Evolutionary conservation across 176 grass and related monocot species (phyloP).

Genomic region (Bromus sterilis): DNA sequence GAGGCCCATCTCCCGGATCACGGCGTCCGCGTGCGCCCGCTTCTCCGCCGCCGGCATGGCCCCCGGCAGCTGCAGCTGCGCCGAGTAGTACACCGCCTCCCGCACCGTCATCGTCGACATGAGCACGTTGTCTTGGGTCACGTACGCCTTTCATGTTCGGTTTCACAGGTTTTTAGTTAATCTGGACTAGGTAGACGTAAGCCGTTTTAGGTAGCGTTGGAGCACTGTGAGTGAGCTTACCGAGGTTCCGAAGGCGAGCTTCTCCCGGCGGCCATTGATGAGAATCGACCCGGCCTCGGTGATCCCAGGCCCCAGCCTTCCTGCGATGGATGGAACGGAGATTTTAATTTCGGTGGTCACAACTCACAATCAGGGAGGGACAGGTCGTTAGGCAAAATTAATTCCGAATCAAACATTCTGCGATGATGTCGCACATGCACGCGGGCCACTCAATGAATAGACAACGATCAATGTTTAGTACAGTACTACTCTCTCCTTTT

Average conservation of each 20-base stretch:
- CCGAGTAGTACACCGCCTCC: conserved; percentile 54
- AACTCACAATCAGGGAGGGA: not conserved
- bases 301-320: not conserved
- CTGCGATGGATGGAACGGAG: not conserved
- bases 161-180: too few species aligned
- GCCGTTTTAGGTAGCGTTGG: too few species aligned
- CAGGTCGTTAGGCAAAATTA: not conserved
- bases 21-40: conserved; percentile 23
- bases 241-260: conserved; percentile 38
- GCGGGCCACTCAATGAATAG: too few species aligned
- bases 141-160: conserved; percentile 37
- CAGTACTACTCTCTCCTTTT: too few species aligned
- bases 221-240: too few species aligned
- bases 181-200: too few species aligned
- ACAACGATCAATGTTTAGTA: too few species aligned
- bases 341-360: not conserved
- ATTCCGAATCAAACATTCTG: not conserved
- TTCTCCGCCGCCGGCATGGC: conserved; percentile 35
- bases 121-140: conserved; percentile 67
- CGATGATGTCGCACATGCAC: not conserved
- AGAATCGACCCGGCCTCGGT: not conserved
- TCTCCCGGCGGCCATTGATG: conserved; percentile 6
- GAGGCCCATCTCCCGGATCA: conserved; percentile 59
- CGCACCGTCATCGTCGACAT: conserved; percentile 57
- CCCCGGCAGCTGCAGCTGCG: conserved; percentile 54